Conservation (phyloP, 495 filamentous ascomycete genomes). For the Pseudevernia furfuracea region DNA sequence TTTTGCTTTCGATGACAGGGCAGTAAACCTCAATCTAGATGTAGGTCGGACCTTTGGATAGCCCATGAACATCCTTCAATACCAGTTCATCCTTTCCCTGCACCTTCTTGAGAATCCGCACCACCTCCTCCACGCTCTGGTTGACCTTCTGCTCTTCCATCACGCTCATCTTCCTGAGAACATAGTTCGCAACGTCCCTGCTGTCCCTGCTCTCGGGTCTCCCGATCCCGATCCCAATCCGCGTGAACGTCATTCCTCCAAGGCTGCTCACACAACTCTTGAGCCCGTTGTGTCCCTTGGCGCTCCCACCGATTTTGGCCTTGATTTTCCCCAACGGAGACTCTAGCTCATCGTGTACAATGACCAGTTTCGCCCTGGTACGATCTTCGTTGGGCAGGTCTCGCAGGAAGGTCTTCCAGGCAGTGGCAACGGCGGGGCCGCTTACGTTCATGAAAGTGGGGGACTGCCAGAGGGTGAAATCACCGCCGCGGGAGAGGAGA, state of each 20-base stretch:
- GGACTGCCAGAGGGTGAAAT: constrained; percentile 61
- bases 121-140: constrained; percentile 42
- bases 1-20: background rate
- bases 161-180: constrained; percentile 53
- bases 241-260: constrained; percentile 29
- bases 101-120: constrained; percentile 44
- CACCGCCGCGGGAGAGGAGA: constrained; percentile 36
- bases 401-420: constrained; percentile 34
- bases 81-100: constrained; percentile 26
- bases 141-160: constrained; percentile 45
- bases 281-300: constrained; percentile 71
- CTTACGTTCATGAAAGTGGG: constrained; percentile 70
- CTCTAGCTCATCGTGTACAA: constrained; percentile 83
- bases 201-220: constrained; percentile 53
- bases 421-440: constrained; percentile 43
- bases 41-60: background rate
- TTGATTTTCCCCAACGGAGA: constrained; percentile 56
- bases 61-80: constrained; percentile 17
- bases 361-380: constrained; percentile 46
- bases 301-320: constrained; percentile 48
- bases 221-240: constrained; percentile 65
- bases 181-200: constrained; percentile 55
- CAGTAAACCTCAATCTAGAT: background rate
- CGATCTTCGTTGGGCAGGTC: constrained; percentile 33
- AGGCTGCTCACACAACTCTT: constrained; percentile 54